Percentiles rank a stretch among this genome's conserved stretches.
These are phyloP conservation scores for Ceraceosorus bombacis DNA, from an alignment of 1,284 basidiomycete genomes.

Conservation along the genomic window DNA sequence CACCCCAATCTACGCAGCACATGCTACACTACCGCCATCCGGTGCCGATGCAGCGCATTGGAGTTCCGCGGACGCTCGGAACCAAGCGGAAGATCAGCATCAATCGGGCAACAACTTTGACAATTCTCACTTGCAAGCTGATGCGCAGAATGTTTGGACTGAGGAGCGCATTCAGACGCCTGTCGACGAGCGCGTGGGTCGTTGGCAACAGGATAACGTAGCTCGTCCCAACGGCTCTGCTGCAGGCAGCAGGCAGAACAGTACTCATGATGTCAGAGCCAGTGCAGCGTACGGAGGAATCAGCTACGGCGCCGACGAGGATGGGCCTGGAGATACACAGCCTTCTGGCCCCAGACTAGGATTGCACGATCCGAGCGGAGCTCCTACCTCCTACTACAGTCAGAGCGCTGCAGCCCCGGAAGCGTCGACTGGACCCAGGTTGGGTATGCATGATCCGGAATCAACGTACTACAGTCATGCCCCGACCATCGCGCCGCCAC, in stretches of 20 bases:
- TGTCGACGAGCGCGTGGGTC: neutral
- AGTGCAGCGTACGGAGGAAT: too few relatives aligned
- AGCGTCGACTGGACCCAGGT: neutral
- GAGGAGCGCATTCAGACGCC: too few relatives aligned
- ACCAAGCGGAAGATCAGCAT: slow-evolving; percentile 2
- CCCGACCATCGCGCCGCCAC: slow-evolving; percentile 16
- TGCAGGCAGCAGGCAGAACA: too few relatives aligned
- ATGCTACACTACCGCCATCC: slow-evolving; percentile 1
- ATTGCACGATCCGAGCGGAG: too few relatives aligned
- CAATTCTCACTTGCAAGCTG: neutral
- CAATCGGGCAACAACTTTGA: neutral
- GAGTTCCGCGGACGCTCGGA: neutral
- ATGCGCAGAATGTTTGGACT: neutral
- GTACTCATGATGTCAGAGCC: too few relatives aligned
- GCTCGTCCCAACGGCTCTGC: too few relatives aligned
- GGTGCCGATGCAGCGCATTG: neutral
- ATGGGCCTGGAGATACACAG: too few relatives aligned
- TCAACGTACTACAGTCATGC: slow-evolving; percentile 32
- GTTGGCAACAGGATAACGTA: neutral
- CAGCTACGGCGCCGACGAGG: too few relatives aligned
- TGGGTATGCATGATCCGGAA: slow-evolving; percentile 9
- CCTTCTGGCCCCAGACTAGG: too few relatives aligned
- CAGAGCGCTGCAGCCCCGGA: too few relatives aligned
- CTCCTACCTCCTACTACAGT: too few relatives aligned
- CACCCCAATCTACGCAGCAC: slow-evolving; percentile 14